Base-by-base conservation (phyloP, 2,329 filamentous ascomycete genomes). In the Diplodia mutila region DNA sequence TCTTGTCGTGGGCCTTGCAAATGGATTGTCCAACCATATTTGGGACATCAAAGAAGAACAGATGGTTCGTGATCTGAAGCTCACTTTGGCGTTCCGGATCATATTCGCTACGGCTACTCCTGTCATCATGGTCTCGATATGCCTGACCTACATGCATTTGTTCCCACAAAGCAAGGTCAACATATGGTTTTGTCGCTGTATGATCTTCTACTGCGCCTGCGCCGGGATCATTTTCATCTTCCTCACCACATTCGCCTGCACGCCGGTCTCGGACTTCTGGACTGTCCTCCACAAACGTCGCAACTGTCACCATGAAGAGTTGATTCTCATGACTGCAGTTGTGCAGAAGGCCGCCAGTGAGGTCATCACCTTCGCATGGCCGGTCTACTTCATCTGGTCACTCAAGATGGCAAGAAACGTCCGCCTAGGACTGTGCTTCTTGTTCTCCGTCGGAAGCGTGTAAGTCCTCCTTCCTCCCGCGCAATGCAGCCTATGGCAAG, bases 51-150 rank as follows among this genome's bases (percentile, higher is more conserved):
- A 29, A 3, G 6, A 23, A 6, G 59, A 34, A 2, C 14, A 4
- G 27, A 18, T 51, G 12, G 4, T 4, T 3, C 11, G 6, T 3
- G 12, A 14, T 6, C 16, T 49, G 8, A 34, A 65, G n/a, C 8
- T 77, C 1, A 72, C 77, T 0, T 70, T 78, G 18, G 79, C 87
- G 54, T 82, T 79, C 39, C 72, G 72, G 0, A 84, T 86, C 39
- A 18, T 51, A 1, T 66, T 61, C 23, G 18, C 42, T 14, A 11
- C 53, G 2, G 29, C 29, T 23, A 16, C 21, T 6, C 2, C 23
- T 2, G 29, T 68, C 6, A 75, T 73, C 14, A 76, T 75, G 42
- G 71, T 74, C 5, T 74, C 74, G 0, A 42, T 75, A 29, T 74
- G 72, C 55, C 23, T 75, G 3, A 75, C 73, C 2, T 76, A 76